Base-by-base conservation (phyloP, 2,329 filamentous ascomycete species). In the Penicillium brasilianum region DNA sequence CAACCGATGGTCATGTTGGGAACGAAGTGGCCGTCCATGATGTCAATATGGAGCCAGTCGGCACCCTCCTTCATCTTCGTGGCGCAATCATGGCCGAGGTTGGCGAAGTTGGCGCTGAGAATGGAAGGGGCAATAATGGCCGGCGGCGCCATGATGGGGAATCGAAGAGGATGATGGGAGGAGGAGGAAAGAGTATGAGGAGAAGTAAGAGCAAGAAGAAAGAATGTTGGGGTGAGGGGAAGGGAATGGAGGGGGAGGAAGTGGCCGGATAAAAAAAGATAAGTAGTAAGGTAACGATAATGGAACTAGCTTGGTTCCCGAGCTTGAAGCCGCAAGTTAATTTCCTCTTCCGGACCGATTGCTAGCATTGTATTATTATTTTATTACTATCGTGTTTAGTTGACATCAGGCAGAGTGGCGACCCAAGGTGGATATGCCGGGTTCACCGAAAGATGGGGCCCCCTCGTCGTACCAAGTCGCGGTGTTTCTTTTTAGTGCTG, bases 91-190 rank as follows among this genome's bases (percentile, higher is more conserved):
- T 88, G 86, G 71, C 94, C 93, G 60, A 99, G 86, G 67, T 90
- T 85, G 73, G 88, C 93, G 81, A 99, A 99, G 84, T 99, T 94
- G 68, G 94, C 94, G 73, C 93, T 96, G 63, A 99, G 88, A 71
- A 99, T 98, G n/a, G 94, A 98, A 32, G 95, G 95, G 16, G 94
- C 94, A 72, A 99, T 97, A 77, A 99, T 97, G 51, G 95, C 91
- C 65, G 89, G 88, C 25, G 94, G 95, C 59, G 92, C 84, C 94
- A 98, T 98, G 66, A 62, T 82, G 72, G 25, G 51, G 48, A 58
- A 46, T n/a, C n/a, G 37, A 4, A 18, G 37, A 20, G 10, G 10
- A 34, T 43, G 14, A 56, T 56, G 36, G 43, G 54, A 22, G 49
- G n/a, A 48, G 39, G 36, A 41, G 41, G 41, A 37, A 25, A 22